Conservation (phyloP, 2,329 filamentous ascomycete species). For the Graphilbum sp. region DNA sequence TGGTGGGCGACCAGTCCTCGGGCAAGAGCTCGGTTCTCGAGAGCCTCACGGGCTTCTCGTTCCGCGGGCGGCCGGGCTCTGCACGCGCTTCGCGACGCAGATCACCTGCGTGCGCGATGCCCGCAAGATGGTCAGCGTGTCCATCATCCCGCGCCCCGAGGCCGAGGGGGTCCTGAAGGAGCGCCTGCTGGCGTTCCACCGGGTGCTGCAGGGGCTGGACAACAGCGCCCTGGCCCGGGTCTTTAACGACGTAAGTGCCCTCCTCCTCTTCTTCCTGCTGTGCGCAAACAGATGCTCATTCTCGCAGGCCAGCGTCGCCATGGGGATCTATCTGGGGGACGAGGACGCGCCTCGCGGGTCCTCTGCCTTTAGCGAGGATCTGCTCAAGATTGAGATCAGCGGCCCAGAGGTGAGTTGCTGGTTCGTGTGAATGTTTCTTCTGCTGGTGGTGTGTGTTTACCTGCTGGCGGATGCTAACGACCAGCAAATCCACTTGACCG, state of each 20-base stretch:
- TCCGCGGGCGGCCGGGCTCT: slow-evolving; percentile 11
- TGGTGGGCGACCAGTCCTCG: slow-evolving; percentile 59
- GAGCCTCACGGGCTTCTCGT: slow-evolving; percentile 21
- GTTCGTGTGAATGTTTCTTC: too few species aligned
- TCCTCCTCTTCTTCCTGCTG: too few species aligned
- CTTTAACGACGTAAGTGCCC: slow-evolving; percentile 20
- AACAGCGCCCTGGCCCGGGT: slow-evolving; percentile 18
- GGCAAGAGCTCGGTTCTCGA: slow-evolving; percentile 62
- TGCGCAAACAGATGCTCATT: too few species aligned
- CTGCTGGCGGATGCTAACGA: too few species aligned
- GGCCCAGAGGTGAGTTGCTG: too few species aligned
- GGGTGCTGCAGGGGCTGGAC: slow-evolving; percentile 11
- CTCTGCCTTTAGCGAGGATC: slow-evolving; percentile 26
- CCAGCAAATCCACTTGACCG: slow-evolving; percentile 28
- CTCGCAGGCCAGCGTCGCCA: slow-evolving; percentile 22
- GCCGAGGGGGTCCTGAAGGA: slow-evolving; percentile 7
- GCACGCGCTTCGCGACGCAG: slow-evolving; percentile 15
- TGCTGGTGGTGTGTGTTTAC: too few species aligned
- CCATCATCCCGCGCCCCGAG: slow-evolving; percentile 12
- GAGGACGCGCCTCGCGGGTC: neutral
- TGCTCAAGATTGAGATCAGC: too few species aligned
- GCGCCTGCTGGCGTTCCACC: slow-evolving; percentile 13
- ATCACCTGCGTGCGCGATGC: slow-evolving; percentile 14
- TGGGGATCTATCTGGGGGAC: slow-evolving; percentile 23
- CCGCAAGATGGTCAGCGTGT: slow-evolving; percentile 12